Conservation (phyloP, 768 basidiomycete species). For the Wakefieldia striispora region DNA sequence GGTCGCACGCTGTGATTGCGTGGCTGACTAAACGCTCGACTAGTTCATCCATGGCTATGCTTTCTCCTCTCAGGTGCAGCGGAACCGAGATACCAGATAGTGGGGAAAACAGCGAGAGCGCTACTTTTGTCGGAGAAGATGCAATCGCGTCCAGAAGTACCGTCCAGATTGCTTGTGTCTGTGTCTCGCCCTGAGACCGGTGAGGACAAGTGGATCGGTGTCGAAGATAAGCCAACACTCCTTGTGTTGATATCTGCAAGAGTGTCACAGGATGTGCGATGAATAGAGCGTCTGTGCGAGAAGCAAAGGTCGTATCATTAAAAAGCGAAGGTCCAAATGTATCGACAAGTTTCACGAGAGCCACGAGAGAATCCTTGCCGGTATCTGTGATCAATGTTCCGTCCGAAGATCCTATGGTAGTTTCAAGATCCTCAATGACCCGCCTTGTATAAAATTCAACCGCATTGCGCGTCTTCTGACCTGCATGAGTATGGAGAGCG, state of each 20-base stretch:
- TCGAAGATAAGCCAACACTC: constrained; percentile 54
- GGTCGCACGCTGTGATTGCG: not conserved
- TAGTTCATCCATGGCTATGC: constrained; percentile 44
- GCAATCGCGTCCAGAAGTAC: constrained; percentile 44
- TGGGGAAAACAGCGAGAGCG: constrained; percentile 44
- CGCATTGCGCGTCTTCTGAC: constrained; percentile 9
- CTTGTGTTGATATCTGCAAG: constrained; percentile 38
- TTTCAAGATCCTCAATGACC: constrained; percentile 28
- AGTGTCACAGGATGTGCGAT: constrained; percentile 37
- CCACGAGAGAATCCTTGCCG: constrained; percentile 24
- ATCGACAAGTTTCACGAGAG: constrained; percentile 42
- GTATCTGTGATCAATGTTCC: not conserved
- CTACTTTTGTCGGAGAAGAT: constrained; percentile 21
- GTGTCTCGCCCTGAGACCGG: constrained; percentile 4
- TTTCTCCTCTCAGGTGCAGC: constrained; percentile 42
- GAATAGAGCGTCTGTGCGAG: constrained; percentile 46
- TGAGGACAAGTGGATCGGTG: constrained; percentile 15
- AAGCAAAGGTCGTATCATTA: constrained; percentile 37
- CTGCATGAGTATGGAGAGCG: constrained; percentile 9
- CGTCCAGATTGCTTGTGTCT: constrained; percentile 21
- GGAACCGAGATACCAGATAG: constrained; percentile 41
- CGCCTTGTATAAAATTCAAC: constrained; percentile 16
- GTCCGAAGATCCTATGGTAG: constrained; percentile 5
- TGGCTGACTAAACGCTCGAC: constrained; percentile 25
- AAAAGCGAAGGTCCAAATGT: constrained; percentile 55